Conservation (phyloP, 192 early-diverging fungal genomes). For the Cetraspora pellucida region DNA sequence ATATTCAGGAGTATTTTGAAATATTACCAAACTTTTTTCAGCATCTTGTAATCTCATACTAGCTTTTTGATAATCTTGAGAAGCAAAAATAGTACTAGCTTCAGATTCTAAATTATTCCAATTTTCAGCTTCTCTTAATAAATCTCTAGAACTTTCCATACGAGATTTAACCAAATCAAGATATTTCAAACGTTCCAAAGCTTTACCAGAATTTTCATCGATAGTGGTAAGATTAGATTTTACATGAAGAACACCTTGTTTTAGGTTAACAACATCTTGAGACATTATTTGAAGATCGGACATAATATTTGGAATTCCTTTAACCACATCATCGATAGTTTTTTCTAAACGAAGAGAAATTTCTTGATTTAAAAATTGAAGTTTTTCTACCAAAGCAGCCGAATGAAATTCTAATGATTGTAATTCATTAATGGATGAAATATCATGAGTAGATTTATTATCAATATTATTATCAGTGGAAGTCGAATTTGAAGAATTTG, state of each 20-base stretch:
- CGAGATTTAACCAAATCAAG: conserved; percentile 67
- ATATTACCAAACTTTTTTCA: conserved; percentile 56
- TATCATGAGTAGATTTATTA: background rate
- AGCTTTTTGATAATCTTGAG: conserved; percentile 64
- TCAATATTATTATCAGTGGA: background rate
- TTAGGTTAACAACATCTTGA: conserved; percentile 53
- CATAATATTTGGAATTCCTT: conserved; percentile 61
- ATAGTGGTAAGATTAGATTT: conserved; percentile 49
- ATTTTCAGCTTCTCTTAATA: conserved; percentile 75
- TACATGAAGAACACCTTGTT: conserved; percentile 49
- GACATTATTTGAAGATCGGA: conserved; percentile 64
- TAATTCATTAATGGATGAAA: conserved; percentile 12
- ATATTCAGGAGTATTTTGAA: conserved; percentile 71
- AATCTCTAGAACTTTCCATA: conserved; percentile 65
- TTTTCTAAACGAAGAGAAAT: conserved; percentile 55
- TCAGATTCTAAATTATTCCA: conserved; percentile 76
- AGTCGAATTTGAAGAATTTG: background rate
- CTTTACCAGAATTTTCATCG: conserved; percentile 44
- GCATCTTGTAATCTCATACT: conserved; percentile 65
- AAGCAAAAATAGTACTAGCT: conserved; percentile 62
- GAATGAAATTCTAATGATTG: conserved; percentile 26
- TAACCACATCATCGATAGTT: conserved; percentile 58
- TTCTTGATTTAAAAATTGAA: conserved; percentile 61
- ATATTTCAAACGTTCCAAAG: conserved; percentile 63
- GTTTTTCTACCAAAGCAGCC: conserved; percentile 44